Evolutionary conservation across 1,284 basidiomycete species (phyloP).

Genomic region (Sporisorium graminicola): DNA sequence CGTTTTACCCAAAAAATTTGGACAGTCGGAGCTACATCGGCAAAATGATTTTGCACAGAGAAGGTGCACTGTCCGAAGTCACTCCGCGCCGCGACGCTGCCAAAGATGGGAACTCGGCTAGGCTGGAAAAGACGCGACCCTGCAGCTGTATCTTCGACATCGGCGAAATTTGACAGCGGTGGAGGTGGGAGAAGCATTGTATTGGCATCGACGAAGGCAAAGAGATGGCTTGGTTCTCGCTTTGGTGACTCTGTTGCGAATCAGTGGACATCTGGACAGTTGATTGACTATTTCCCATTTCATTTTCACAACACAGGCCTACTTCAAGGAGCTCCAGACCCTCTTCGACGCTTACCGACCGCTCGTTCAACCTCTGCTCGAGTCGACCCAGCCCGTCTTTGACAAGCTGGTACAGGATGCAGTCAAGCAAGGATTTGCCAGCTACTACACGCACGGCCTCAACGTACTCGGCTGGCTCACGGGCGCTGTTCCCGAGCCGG

Average conservation of each 20-base stretch:
- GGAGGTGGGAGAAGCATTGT: not conserved
- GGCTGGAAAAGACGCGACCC: constrained; percentile 22
- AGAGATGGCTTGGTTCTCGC: not conserved
- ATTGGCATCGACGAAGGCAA: not conserved
- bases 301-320: constrained; percentile 74
- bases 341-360: constrained; percentile 92
- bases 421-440: constrained; percentile 74
- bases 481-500: constrained; percentile 78
- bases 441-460: constrained; percentile 84
- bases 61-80: constrained; percentile 21
- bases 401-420: constrained; percentile 59
- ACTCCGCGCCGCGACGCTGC: not conserved
- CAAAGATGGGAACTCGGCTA: constrained; percentile 10
- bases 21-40: constrained; percentile 2
- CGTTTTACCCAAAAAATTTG: constrained; percentile 40
- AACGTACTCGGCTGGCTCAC: constrained; percentile 87
- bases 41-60: constrained; percentile 6
- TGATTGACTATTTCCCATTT: constrained; percentile 8
- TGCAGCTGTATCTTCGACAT: constrained; percentile 12
- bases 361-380: constrained; percentile 81
- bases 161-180: not conserved
- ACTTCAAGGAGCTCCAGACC: constrained; percentile 93
- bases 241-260: not conserved
- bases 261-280: not conserved
- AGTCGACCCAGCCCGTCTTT: constrained; percentile 73